A percentile compares a stretch with the other conserved stretches of the same genome.
Conservation (phyloP, 179 eudicot genomes). For the Actinidia chinensis region DNA sequence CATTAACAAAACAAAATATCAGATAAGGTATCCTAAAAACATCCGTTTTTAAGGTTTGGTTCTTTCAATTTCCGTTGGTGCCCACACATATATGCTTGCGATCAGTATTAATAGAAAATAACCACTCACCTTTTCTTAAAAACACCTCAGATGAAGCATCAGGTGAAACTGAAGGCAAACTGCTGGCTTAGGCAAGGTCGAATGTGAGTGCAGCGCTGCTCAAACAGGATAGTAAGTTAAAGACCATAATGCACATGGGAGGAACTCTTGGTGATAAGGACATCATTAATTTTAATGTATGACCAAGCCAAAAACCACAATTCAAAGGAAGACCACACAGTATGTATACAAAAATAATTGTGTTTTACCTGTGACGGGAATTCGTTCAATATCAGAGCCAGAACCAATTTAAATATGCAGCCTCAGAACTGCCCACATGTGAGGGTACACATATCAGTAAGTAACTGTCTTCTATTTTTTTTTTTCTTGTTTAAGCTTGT, state of each 20-base stretch:
- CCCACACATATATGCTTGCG: no score
- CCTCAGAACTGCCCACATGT: conserved; percentile 80
- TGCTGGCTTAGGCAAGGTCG: conserved; percentile 96
- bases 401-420: conserved; percentile 92
- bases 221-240: no score
- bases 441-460: conserved; percentile 9
- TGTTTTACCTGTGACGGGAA: conserved; percentile 83
- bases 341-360: not conserved
- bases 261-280: not conserved
- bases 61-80: no score
- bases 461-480: no score
- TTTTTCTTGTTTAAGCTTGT: conserved; percentile 6
- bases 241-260: conserved; percentile 13
- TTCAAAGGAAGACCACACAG: not conserved
- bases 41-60: no score
- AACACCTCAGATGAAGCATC: conserved; percentile 84
- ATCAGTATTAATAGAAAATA: no score
- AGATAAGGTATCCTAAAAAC: no score
- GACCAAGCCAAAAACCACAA: not conserved
- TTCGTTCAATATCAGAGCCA: conserved; percentile 80
- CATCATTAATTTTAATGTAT: not conserved
- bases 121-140: conserved; percentile 84
- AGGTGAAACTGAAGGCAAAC: conserved; percentile 86
- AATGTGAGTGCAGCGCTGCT: conserved; percentile 87
- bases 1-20: no score